Base-by-base conservation (phyloP, 495 filamentous ascomycete species). In the Xylaria nigripes region DNA sequence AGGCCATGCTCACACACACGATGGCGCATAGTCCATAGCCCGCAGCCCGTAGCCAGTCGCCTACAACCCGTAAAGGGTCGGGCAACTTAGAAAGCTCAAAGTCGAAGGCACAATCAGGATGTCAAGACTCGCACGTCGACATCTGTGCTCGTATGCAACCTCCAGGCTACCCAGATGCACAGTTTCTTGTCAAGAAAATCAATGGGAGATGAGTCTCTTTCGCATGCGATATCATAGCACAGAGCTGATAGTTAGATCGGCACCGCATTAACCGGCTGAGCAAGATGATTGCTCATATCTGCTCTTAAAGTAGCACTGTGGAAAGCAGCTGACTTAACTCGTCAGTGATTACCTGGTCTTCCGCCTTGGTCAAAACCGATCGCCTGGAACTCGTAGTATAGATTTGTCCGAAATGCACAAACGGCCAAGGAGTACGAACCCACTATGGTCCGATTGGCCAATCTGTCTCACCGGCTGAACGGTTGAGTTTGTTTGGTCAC, bases 251-350 rank as follows among this genome's bases (percentile, higher is more conserved):
- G n/a, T n/a, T n/a, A 36, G 32, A 40, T 40, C 36, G 36, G 36
- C 36, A 40, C 36, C 15, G 4, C 36, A 40, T 13, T 40, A 40
- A n/a, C 36, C 36, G 36, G 36, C 36, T 40, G 36, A 42, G 34
- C 41, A 54, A 54, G 51, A 42, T 54, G 51, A 54, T 42, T 54
- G 51, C 51, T 54, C 51, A 54, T 48, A 52, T 36, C 34, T 29
- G 23, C 15, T 18, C 23, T 32, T 24, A 7, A 42, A 42, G 51
- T 54, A 48, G 30, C 51, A 54, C 51, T 48, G 51, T 54, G 51
- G n/a, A n/a, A 30, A 48, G 44, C 51, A 54, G 51, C 44, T 48
- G 45, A 54, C 51, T 18, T 23, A 34, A n/a, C 22, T 30, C 9
- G 36, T 18, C 34, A 48, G 16, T 18, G 45, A 19, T 45, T 24